Conservation (phyloP, 129 eudicot species). For the Calendula officinalis region DNA sequence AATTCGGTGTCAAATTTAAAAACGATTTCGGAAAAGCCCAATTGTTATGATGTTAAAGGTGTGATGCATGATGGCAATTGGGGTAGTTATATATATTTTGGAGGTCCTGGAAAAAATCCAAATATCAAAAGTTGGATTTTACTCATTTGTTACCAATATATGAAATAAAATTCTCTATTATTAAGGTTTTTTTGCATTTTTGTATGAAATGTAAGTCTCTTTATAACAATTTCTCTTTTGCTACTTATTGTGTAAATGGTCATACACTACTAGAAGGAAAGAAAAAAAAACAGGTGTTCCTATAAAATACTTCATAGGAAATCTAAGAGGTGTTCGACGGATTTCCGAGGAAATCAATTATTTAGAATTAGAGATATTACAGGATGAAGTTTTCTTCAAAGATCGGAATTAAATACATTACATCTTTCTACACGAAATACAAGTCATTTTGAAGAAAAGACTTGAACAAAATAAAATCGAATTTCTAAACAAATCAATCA, state of each 20-base stretch:
- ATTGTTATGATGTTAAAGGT: conserved; percentile 62
- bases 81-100: conserved; percentile 75
- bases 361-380: no score
- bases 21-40: conserved; percentile 56
- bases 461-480: background rate
- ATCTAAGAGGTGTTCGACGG: no score
- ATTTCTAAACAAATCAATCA: conserved; percentile 1
- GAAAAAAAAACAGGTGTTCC: no score
- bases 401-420: background rate
- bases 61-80: conserved; percentile 46
- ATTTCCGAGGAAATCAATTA: no score
- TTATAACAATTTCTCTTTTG: no score
- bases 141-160: background rate
- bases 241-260: no score
- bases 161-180: background rate
- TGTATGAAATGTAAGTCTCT: no score
- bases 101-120: conserved; percentile 76
- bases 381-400: background rate
- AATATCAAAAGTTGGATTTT: conserved; percentile 16
- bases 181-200: background rate
- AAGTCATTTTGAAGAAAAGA: background rate
- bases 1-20: conserved; percentile 40
- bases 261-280: no score
- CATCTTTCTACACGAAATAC: background rate
- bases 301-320: no score